These are phyloP conservation scores for Combretum micranthum DNA, from an alignment of 345 rosid genomes.

Conservation along the genomic window DNA sequence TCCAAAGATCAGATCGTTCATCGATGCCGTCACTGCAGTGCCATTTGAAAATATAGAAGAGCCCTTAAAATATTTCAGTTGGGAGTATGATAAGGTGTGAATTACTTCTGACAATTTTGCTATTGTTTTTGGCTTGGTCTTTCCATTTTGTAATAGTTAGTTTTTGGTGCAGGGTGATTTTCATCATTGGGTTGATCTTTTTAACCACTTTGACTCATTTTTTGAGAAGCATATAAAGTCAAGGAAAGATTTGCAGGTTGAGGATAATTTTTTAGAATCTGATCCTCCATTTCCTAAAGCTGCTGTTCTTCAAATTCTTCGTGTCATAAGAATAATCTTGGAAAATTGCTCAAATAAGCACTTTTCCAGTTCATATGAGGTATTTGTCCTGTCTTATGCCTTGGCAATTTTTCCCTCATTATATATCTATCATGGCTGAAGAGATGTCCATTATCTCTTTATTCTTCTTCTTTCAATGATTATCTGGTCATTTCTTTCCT, in stretches of 20 bases:
- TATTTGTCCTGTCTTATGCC: slow-evolving; percentile 19
- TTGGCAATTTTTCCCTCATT: neutral
- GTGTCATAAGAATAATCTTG: slow-evolving; percentile 81
- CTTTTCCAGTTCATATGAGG: slow-evolving; percentile 90
- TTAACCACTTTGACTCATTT: slow-evolving; percentile 85
- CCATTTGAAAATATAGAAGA: slow-evolving; percentile 74
- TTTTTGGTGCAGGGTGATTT: slow-evolving; percentile 75
- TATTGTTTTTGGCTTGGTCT: slow-evolving; percentile 1
- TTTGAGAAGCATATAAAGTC: slow-evolving; percentile 83
- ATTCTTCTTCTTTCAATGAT: no score
- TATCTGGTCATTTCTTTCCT: no score
- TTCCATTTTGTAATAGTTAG: slow-evolving; percentile 13
- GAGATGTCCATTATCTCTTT: neutral
- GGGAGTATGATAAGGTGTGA: slow-evolving; percentile 92
- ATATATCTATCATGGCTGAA: neutral
- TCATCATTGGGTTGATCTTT: slow-evolving; percentile 98
- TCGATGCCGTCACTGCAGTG: slow-evolving; percentile 49
- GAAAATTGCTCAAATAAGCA: slow-evolving; percentile 96
- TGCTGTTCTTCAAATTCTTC: slow-evolving; percentile 86
- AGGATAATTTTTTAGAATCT: slow-evolving; percentile 59
- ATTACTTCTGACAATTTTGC: slow-evolving; percentile 4
- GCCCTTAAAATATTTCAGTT: slow-evolving; percentile 65
- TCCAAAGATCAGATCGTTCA: slow-evolving; percentile 82
- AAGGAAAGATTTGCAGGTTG: slow-evolving; percentile 81
- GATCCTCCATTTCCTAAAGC: slow-evolving; percentile 80